Evolutionary conservation across 2,329 filamentous ascomycete genomes (phyloP).

Genomic region (Orbilia oligospora): DNA sequence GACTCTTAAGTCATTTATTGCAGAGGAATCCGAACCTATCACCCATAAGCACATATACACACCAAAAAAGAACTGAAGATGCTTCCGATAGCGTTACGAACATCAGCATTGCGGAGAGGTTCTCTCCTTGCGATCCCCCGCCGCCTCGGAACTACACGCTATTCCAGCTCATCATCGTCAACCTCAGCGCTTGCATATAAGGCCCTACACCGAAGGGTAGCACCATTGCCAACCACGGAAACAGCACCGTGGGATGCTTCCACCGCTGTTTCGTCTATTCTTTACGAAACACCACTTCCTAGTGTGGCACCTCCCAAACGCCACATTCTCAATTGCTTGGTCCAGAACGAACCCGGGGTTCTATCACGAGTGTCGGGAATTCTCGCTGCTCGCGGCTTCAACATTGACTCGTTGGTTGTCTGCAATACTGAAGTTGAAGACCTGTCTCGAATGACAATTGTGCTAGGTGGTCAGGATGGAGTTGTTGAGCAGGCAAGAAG

Average conservation of each 20-base stretch:
- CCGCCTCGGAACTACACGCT: background rate
- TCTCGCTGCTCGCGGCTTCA: slow-evolving; percentile 95
- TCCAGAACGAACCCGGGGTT: slow-evolving; percentile 98
- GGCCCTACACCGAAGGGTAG: slow-evolving; percentile 90
- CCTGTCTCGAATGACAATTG: slow-evolving; percentile 98
- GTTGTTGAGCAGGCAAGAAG: slow-evolving; percentile 96
- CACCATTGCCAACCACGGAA: slow-evolving; percentile 82
- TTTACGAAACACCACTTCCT: slow-evolving; percentile 95
- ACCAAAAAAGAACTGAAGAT: slow-evolving; percentile 17
- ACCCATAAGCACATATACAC: background rate
- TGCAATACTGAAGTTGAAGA: slow-evolving; percentile 98
- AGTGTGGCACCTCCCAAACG: slow-evolving; percentile 88
- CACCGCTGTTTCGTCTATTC: slow-evolving; percentile 95
- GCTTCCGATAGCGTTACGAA: slow-evolving; percentile 19
- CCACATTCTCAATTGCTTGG: slow-evolving; percentile 96
- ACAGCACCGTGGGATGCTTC: slow-evolving; percentile 86
- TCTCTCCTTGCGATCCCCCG: background rate
- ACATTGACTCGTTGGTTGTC: slow-evolving; percentile 97
- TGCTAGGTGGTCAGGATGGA: slow-evolving; percentile 93
- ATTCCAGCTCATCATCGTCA: slow-evolving; percentile 71
- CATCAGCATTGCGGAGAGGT: background rate
- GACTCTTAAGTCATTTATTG: background rate
- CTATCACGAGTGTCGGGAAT: slow-evolving; percentile 97
- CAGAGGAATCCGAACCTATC: background rate
- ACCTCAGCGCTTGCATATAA: slow-evolving; percentile 98